A percentile compares a stretch with the other conserved stretches of the same genome.
Evolutionary conservation across 345 rosid genomes (phyloP).

Genomic region (Salix brachista): DNA sequence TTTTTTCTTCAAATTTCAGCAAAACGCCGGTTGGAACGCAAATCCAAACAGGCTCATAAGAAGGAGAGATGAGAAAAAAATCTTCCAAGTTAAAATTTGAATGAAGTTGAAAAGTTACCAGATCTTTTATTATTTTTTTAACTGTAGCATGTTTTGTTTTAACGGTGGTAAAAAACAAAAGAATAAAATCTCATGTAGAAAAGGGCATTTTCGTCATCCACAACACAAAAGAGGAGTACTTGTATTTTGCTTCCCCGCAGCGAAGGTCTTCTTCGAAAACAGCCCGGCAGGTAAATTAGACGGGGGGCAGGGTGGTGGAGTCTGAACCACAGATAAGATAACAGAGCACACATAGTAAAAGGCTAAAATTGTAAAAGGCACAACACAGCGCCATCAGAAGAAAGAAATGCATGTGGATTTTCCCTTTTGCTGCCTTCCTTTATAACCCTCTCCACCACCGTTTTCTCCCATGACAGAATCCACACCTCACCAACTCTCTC

Average conservation of each 20-base stretch:
- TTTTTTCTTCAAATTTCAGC: no score
- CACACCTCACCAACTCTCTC: slow-evolving; percentile 37
- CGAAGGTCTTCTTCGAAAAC: not conserved
- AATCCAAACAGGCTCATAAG: no score
- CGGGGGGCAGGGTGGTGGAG: not conserved
- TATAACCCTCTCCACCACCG: slow-evolving; percentile 15
- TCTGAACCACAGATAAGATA: slow-evolving; percentile 5
- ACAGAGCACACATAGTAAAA: not conserved
- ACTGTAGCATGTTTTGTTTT: no score
- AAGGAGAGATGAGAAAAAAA: no score
- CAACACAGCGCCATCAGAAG: no score
- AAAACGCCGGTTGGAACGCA: no score
- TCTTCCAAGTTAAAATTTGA: no score
- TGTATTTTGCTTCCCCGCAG: not conserved
- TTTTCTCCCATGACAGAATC: slow-evolving; percentile 7
- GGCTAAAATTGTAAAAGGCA: no score
- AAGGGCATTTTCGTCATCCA: not conserved
- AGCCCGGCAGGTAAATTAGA: not conserved
- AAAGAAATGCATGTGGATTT: not conserved
- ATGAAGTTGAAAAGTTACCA: no score
- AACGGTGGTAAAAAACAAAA: no score
- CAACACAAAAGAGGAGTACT: not conserved
- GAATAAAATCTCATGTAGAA: no score
- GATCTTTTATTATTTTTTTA: no score
- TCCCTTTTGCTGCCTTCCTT: slow-evolving; percentile 20